Base-by-base conservation (phyloP, 2,329 filamentous ascomycete species). In the Plectosphaerella cucumerina region DNA sequence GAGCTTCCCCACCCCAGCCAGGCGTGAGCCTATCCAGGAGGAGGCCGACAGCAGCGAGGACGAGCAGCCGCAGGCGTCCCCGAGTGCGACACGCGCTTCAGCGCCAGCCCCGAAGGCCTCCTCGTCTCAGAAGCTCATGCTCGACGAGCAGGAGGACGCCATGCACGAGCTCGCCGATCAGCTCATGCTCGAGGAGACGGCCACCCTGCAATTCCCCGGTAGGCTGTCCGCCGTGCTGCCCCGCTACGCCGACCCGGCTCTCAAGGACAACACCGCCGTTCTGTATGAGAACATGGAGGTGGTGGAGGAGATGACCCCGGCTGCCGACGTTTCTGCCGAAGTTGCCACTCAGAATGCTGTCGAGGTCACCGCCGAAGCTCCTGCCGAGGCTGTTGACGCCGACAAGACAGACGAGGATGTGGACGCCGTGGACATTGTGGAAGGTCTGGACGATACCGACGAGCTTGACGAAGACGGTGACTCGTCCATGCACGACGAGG, bases 221-320 rank as follows among this genome's bases (percentile, higher is more conserved):
- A 71, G 73, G 6, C 58, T 77, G 18, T 77, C 74, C 31, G 70
- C 72, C 12, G 69, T 75, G 8, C 58, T 76, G 22, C 72, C 74
- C 48, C 68, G 72, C 21, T 60, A 74, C 47, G 69, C 67, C 1
- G 71, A 77, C 31, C 71, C 70, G 4, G 59, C 60, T 4, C 61
- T 69, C 22, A 62, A 65, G 44, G 64, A 69, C 26, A 67, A 66
- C 34, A 58, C 59, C 44, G 60, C 64, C 4, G 62, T 64, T 48
- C 55, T 63, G 18, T 65, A 69, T 15, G 65, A 65, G 47, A 54
- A 53, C 8, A 53, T 52, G 5, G 54, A 58, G 6, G 46, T 52
- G 4, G 54, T 53, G n/a, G 33, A 50, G 2, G 48, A 53, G 26
- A 11, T 5, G n/a, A 9, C 10, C 10, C 44, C 26, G 22, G 21